Percentiles rank a stretch among this genome's conserved stretches.
Evolutionary conservation across 345 rosid genomes (phyloP).

Genomic region (Reutealis trisperma): DNA sequence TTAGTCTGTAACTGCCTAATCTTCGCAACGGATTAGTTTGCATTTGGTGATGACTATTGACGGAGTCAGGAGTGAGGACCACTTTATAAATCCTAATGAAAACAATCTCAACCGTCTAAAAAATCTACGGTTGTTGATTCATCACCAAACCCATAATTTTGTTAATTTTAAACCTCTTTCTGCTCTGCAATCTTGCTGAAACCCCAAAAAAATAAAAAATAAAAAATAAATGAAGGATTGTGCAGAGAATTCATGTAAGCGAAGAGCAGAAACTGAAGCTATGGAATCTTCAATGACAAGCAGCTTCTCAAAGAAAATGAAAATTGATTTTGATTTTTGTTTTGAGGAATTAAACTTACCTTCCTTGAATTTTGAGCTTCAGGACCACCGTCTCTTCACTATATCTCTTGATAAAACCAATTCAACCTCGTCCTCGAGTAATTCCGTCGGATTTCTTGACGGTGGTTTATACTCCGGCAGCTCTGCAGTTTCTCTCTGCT

Average conservation of each 20-base stretch:
- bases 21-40: too few relatives aligned
- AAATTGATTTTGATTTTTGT: conserved; percentile 2
- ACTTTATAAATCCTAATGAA: conserved; percentile 20
- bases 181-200: neutral
- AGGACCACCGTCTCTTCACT: neutral
- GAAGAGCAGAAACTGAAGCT: conserved; percentile 20
- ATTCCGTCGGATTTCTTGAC: conserved; percentile 21
- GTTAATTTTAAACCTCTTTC: conserved; percentile 12
- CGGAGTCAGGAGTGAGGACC: conserved; percentile 31
- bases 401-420: neutral
- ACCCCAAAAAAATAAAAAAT: conserved; percentile 27
- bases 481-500: conserved; percentile 27
- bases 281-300: conserved; percentile 39
- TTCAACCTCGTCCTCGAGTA: conserved; percentile 22
- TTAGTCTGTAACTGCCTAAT: too few relatives aligned
- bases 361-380: conserved; percentile 22
- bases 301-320: conserved; percentile 42
- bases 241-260: conserved; percentile 32
- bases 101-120: conserved; percentile 42
- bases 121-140: conserved; percentile 37
- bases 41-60: conserved; percentile 8
- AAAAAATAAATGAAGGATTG: conserved; percentile 38
- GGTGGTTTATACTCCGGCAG: conserved; percentile 31
- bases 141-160: conserved; percentile 13
- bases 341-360: conserved; percentile 19